Evolutionary conservation across 768 basidiomycete genomes (phyloP).

Genomic region (Podaxis sp.): DNA sequence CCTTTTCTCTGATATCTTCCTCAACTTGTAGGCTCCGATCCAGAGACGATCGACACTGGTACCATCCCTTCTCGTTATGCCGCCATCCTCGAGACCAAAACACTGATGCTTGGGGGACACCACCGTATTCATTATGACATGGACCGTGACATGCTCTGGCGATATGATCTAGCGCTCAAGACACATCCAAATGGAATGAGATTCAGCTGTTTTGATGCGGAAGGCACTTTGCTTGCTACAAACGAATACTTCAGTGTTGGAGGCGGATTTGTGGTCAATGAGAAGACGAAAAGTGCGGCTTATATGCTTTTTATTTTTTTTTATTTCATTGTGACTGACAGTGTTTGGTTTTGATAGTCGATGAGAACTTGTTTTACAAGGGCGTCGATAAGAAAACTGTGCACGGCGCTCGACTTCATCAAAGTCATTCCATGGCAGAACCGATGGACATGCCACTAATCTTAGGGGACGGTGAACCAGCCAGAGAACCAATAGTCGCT

Average conservation of each 20-base stretch:
- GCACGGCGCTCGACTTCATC: conserved; percentile 74
- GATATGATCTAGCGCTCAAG: conserved; percentile 84
- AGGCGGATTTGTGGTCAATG: conserved; percentile 93
- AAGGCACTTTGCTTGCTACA: conserved; percentile 87
- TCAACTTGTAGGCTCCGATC: conserved; percentile 60
- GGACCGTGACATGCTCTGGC: conserved; percentile 91
- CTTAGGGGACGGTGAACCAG: not conserved
- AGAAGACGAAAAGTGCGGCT: conserved; percentile 75
- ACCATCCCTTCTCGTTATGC: conserved; percentile 76
- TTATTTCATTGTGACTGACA: not conserved
- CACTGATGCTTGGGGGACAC: conserved; percentile 64
- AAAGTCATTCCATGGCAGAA: conserved; percentile 44
- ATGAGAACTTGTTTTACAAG: conserved; percentile 95
- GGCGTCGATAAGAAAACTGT: conserved; percentile 80
- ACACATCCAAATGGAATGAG: conserved; percentile 93
- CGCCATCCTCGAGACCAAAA: conserved; percentile 60
- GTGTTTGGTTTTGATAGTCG: conserved; percentile 40
- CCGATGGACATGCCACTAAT: conserved; percentile 21
- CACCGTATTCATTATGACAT: conserved; percentile 83
- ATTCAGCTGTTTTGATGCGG: conserved; percentile 75
- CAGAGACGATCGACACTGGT: conserved; percentile 88
- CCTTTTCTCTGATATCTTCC: conserved; percentile 7
- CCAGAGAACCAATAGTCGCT: not conserved
- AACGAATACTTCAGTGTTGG: conserved; percentile 96
- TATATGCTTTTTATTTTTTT: conserved; percentile 6